Conservation (phyloP, 2,329 filamentous ascomycete species). For the Diatrype stigma region DNA sequence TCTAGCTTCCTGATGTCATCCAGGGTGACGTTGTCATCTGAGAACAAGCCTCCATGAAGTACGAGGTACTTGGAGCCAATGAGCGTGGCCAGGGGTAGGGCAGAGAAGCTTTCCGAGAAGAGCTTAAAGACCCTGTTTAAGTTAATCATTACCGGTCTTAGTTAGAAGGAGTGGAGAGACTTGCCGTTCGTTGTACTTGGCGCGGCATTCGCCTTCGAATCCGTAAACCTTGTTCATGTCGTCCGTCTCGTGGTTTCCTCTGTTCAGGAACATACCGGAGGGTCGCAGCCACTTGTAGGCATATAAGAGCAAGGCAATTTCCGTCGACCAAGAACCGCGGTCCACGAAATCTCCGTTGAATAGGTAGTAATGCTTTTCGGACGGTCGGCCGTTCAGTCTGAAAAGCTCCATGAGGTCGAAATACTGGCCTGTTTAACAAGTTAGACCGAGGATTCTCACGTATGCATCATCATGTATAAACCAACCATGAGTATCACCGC, state of each 20-base stretch:
- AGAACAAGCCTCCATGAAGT: constrained; percentile 92
- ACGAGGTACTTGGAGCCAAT: constrained; percentile 89
- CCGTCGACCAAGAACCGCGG: constrained; percentile 95
- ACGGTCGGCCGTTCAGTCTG: constrained; percentile 79
- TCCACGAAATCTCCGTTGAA: constrained; percentile 99
- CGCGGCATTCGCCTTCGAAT: constrained; percentile 96
- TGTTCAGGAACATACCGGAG: constrained; percentile 86
- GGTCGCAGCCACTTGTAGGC: constrained; percentile 96
- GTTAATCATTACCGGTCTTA: constrained; percentile 13
- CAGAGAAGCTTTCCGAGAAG: constrained; percentile 97
- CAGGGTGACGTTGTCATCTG: constrained; percentile 84
- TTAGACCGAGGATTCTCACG: constrained; percentile 12
- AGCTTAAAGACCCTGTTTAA: constrained; percentile 75
- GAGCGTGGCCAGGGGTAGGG: constrained; percentile 84
- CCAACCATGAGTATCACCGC: constrained; percentile 91
- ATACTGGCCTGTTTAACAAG: constrained; percentile 71
- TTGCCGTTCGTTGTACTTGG: constrained; percentile 86
- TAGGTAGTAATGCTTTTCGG: constrained; percentile 84
- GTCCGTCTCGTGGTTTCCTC: constrained; percentile 97
- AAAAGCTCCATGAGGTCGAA: constrained; percentile 97
- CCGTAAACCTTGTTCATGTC: constrained; percentile 99
- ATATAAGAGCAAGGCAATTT: constrained; percentile 89
- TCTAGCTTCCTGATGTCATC: constrained; percentile 94
- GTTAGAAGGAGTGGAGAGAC: constrained; percentile 6
- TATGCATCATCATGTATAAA: constrained; percentile 7